These are phyloP conservation scores for Limnomonas spitsbergensis DNA, from an alignment of 139 green algal genomes.

Conservation along the genomic window DNA sequence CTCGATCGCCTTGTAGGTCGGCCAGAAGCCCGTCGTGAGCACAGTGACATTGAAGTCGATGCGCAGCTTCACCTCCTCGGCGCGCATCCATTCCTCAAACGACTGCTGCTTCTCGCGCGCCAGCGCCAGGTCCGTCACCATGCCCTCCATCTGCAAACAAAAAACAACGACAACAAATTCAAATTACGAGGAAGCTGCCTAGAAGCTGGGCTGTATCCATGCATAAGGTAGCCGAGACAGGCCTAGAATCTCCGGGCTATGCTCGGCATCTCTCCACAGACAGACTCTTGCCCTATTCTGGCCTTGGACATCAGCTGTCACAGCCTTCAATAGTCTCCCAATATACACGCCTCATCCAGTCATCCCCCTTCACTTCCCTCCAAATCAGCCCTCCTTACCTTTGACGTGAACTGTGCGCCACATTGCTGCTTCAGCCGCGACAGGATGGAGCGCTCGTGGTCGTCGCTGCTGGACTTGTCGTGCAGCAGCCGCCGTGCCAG, in stretches of 20 bases:
- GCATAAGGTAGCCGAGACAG: too few species aligned
- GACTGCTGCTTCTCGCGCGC: constrained; percentile 84
- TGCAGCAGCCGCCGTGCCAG: constrained; percentile 77
- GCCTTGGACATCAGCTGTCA: too few species aligned
- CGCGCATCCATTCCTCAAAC: constrained; percentile 75
- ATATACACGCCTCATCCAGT: too few species aligned
- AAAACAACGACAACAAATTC: not conserved
- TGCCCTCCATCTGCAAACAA: constrained; percentile 86
- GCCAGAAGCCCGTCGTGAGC: constrained; percentile 80
- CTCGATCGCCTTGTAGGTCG: constrained; percentile 82
- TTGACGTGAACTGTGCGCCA: constrained; percentile 91
- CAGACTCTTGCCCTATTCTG: too few species aligned
- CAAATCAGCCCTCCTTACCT: constrained; percentile 58
- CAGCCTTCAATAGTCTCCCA: too few species aligned
- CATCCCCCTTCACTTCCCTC: too few species aligned
- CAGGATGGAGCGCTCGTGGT: constrained; percentile 93
- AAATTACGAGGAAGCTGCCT: too few species aligned
- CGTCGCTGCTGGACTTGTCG: constrained; percentile 83
- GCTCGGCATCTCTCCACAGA: too few species aligned
- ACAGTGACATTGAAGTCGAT: constrained; percentile 42
- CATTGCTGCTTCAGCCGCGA: constrained; percentile 98
- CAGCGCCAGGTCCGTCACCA: constrained; percentile 90
- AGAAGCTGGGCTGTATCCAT: too few species aligned
- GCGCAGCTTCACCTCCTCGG: not conserved
- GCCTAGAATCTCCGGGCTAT: too few species aligned